phyloP scores from a whole-genome alignment of 164 flowering plant genomes.

The Dillenia turbinata region DNA sequence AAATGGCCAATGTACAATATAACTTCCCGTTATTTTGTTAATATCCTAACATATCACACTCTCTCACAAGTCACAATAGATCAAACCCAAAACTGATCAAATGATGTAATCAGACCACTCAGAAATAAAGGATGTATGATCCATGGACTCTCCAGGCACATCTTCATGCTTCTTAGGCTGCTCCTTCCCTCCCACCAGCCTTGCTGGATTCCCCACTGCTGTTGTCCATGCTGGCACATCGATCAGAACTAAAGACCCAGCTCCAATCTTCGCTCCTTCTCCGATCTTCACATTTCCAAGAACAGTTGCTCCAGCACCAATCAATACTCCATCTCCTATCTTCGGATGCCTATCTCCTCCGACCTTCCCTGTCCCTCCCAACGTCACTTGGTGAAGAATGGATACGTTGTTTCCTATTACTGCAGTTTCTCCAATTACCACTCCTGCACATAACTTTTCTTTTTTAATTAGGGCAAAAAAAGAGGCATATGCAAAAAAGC shows the following conservation, averaged over 20 bases:
- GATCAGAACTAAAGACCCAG: conserved; percentile 58
- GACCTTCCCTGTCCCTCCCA: conserved; percentile 62
- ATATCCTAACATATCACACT: no score
- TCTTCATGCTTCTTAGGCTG: conserved; percentile 42
- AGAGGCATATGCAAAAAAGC: no score
- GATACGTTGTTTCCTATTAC: conserved; percentile 65
- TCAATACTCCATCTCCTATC: conserved; percentile 63
- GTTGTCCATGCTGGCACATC: conserved; percentile 60
- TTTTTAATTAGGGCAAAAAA: no score
- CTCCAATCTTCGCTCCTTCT: conserved; percentile 60
- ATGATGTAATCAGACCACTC: conserved; percentile 70
- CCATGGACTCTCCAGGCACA: conserved; percentile 68
- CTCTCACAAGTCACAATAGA: no score
- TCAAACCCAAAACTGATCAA: conserved; percentile 5
- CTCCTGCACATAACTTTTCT: not conserved
- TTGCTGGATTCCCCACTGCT: conserved; percentile 60
- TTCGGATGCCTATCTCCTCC: conserved; percentile 63
- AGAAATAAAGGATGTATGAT: conserved; percentile 60
- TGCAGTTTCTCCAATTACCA: conserved; percentile 70
- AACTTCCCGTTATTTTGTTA: no score
- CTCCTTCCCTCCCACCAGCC: conserved; percentile 52
- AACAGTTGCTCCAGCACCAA: conserved; percentile 58
- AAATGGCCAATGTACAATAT: no score
- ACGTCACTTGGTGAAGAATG: conserved; percentile 58
- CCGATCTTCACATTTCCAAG: conserved; percentile 55